These are phyloP conservation scores for Aspergillus persii DNA, from an alignment of 2,329 filamentous ascomycete species.

Conservation along the genomic window DNA sequence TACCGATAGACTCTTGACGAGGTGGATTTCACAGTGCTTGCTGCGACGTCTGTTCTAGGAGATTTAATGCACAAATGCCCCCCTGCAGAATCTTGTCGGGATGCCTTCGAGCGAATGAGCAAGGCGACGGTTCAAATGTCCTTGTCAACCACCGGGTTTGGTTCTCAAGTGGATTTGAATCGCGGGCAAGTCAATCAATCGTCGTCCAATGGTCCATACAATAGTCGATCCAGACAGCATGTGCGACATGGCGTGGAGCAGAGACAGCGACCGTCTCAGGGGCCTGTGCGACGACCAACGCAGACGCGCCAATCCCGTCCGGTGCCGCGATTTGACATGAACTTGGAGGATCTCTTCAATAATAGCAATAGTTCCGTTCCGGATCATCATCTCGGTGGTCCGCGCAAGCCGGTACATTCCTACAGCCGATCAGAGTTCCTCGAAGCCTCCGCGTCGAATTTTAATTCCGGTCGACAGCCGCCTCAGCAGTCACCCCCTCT, in stretches of 20 bases:
- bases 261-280: slow-evolving; percentile 23
- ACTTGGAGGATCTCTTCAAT: slow-evolving; percentile 52
- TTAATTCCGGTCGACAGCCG: slow-evolving; percentile 26
- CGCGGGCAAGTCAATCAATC: slow-evolving; percentile 18
- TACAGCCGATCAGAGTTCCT: slow-evolving; percentile 23
- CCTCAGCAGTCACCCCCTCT: slow-evolving; percentile 29
- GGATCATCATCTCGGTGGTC: slow-evolving; percentile 33
- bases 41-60: slow-evolving; percentile 85
- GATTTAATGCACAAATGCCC: slow-evolving; percentile 94
- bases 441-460: slow-evolving; percentile 23
- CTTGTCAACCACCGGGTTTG: slow-evolving; percentile 80
- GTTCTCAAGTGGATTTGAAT: slow-evolving; percentile 42
- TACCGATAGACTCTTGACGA: slow-evolving; percentile 45
- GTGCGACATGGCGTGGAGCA: slow-evolving; percentile 17
- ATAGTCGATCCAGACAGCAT: slow-evolving; percentile 12
- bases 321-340: slow-evolving; percentile 59
- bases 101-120: slow-evolving; percentile 92
- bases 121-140: slow-evolving; percentile 96
- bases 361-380: slow-evolving; percentile 42
- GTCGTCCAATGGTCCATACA: slow-evolving; percentile 13
- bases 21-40: slow-evolving; percentile 94
- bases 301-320: slow-evolving; percentile 43
- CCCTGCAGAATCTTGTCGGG: slow-evolving; percentile 87
- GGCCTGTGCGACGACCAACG: slow-evolving; percentile 29
- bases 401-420: slow-evolving; percentile 25